Conservation (phyloP, 768 basidiomycete species). For the Amanita jacksonii region DNA sequence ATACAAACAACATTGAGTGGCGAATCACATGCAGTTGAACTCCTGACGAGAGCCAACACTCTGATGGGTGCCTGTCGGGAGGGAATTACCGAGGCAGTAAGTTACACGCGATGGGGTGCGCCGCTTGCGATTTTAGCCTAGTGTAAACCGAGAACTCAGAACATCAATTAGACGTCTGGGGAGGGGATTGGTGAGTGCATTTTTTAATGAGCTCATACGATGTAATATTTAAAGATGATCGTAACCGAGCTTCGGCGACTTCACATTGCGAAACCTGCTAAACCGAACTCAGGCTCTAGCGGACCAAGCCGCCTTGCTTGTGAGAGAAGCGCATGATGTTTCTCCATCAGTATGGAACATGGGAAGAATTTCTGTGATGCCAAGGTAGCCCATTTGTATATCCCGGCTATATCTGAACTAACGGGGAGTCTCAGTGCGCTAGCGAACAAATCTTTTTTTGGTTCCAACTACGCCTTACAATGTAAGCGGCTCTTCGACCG, state of each 20-base stretch:
- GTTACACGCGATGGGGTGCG: conserved; percentile 32
- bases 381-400: no score
- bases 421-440: no score
- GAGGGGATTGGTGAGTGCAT: conserved; percentile 25
- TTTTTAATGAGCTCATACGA: not conserved
- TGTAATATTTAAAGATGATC: not conserved
- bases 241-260: conserved; percentile 25
- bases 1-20: conserved; percentile 26
- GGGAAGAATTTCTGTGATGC: conserved; percentile 26
- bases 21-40: conserved; percentile 31
- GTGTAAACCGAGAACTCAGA: not conserved
- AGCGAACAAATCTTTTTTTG: conserved; percentile 33
- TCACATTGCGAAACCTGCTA: conserved; percentile 33
- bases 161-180: conserved; percentile 28
- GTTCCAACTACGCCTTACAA: conserved; percentile 33
- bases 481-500: conserved; percentile 18
- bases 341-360: conserved; percentile 29
- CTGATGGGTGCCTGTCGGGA: conserved; percentile 23
- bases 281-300: conserved; percentile 26
- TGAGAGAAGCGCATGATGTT: conserved; percentile 28
- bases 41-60: conserved; percentile 28
- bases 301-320: conserved; percentile 23
- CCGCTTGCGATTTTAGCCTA: conserved; percentile 2
- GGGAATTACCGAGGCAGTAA: conserved; percentile 27
- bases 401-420: no score